These are phyloP conservation scores for Diutina ranongensis DNA, from an alignment of 1,139 yeast species.

Conservation along the genomic window DNA sequence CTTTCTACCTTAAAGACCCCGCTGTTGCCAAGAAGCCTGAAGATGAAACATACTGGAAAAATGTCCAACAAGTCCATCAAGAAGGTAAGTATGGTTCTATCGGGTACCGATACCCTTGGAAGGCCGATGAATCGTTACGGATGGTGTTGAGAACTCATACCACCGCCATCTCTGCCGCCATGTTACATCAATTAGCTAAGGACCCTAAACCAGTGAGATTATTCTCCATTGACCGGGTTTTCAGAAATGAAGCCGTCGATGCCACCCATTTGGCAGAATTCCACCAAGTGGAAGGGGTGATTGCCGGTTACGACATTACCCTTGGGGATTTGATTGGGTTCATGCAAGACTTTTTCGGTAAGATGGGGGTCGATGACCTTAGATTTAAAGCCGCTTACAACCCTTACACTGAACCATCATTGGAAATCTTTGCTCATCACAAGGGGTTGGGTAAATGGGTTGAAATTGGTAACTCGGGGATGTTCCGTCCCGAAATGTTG, in stretches of 20 bases:
- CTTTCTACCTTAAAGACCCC: conserved; percentile 95
- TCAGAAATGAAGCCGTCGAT: conserved; percentile 99
- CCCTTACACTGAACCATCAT: conserved; percentile 97
- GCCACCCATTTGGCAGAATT: conserved; percentile 99
- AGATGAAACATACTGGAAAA: conserved; percentile 67
- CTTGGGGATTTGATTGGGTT: conserved; percentile 95
- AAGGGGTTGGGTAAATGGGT: conserved; percentile 94
- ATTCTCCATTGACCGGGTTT: conserved; percentile 95
- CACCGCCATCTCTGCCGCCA: conserved; percentile 82
- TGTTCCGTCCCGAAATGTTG: conserved; percentile 99
- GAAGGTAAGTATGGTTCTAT: conserved; percentile 87
- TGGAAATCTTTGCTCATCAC: conserved; percentile 97
- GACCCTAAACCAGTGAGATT: conserved; percentile 88
- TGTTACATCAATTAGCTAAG: conserved; percentile 78
- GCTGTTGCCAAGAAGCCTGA: conserved; percentile 65
- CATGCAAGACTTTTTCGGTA: conserved; percentile 93
- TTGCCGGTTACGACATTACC: conserved; percentile 92
- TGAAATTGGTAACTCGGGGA: conserved; percentile 98
- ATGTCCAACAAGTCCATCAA: conserved; percentile 76
- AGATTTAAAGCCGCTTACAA: conserved; percentile 98
- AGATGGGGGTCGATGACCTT: conserved; percentile 93
- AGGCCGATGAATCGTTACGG: conserved; percentile 75
- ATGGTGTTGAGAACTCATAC: conserved; percentile 96
- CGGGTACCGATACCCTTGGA: conserved; percentile 98
- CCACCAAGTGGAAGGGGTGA: conserved; percentile 98